A percentile compares a stretch with the other conserved stretches of the same genome.
These are phyloP conservation scores for Leishmania martiniquensis DNA, from an alignment of 208 protist genomes.

Conservation along the genomic window DNA sequence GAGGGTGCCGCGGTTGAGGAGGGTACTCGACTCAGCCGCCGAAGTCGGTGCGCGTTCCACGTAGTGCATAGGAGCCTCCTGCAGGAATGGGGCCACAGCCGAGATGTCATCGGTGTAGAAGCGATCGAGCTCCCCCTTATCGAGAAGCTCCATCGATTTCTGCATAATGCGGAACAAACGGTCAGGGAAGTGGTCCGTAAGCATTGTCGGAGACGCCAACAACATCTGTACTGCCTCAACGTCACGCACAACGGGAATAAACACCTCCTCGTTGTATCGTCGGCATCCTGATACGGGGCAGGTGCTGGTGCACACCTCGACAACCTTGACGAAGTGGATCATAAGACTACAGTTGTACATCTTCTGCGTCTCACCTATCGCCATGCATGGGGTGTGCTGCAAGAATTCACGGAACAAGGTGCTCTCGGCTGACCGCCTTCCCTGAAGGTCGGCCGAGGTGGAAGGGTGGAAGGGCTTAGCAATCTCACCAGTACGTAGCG, in stretches of 20 bases:
- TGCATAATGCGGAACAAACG: constrained; percentile 62
- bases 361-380: constrained; percentile 21
- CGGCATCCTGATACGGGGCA: constrained; percentile 19
- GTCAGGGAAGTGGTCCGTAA: constrained; percentile 89
- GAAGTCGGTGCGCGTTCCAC: constrained; percentile 1
- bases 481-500: constrained; percentile 34
- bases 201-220: constrained; percentile 74
- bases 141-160: constrained; percentile 35
- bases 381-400: constrained; percentile 25
- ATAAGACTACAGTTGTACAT: constrained; percentile 70
- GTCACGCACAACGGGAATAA: constrained; percentile 58
- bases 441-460: constrained; percentile 1
- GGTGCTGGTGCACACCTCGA: constrained; percentile 31
- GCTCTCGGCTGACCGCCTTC: constrained; percentile 31
- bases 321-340: constrained; percentile 74
- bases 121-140: constrained; percentile 72
- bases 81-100: not conserved
- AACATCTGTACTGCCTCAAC: constrained; percentile 72
- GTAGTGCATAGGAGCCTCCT: constrained; percentile 37
- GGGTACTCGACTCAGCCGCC: not conserved
- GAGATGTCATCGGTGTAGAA: constrained; percentile 54
- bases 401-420: constrained; percentile 41
- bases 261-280: constrained; percentile 59
- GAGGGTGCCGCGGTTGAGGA: constrained; percentile 3
- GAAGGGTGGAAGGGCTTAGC: constrained; percentile 33